Evolutionary conservation across 2,329 filamentous ascomycete species (phyloP).

Genomic region (Gaeumannomyces tritici): DNA sequence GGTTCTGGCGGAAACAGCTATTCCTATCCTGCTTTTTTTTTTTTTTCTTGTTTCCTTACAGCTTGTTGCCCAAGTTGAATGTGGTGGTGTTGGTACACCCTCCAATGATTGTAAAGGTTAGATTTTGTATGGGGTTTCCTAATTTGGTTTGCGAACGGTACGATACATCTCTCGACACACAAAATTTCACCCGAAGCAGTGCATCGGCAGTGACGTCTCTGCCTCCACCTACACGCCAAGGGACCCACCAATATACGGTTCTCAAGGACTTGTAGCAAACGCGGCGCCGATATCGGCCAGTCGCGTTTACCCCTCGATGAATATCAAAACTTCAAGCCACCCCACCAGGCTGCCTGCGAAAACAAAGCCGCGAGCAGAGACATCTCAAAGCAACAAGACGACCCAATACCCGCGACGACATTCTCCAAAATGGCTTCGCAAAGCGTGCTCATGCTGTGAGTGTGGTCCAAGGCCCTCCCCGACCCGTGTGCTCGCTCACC

Average conservation of each 20-base stretch:
- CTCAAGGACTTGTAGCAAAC: too few relatives aligned
- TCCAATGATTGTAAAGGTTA: too few relatives aligned
- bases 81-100: too few relatives aligned
- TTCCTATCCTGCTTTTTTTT: background rate
- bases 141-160: too few relatives aligned
- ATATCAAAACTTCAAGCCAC: background rate
- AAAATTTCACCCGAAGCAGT: too few relatives aligned
- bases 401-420: background rate
- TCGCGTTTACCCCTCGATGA: background rate
- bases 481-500: background rate
- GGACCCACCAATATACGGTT: too few relatives aligned
- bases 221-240: too few relatives aligned
- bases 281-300: background rate
- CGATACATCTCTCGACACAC: too few relatives aligned
- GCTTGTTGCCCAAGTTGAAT: too few relatives aligned
- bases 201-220: too few relatives aligned
- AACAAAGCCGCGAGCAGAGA: background rate
- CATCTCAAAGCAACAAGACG: background rate
- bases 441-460: constrained; percentile 15
- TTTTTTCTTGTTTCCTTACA: too few relatives aligned
- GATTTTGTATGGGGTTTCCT: too few relatives aligned
- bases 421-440: constrained; percentile 7
- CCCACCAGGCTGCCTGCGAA: background rate
- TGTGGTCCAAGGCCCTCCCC: constrained; percentile 1
- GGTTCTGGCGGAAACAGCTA: background rate